Percentiles rank a stretch among this genome's conserved stretches.
phyloP scores from a whole-genome alignment of 805 yeast species.

The Lipomyces orientalis region DNA sequence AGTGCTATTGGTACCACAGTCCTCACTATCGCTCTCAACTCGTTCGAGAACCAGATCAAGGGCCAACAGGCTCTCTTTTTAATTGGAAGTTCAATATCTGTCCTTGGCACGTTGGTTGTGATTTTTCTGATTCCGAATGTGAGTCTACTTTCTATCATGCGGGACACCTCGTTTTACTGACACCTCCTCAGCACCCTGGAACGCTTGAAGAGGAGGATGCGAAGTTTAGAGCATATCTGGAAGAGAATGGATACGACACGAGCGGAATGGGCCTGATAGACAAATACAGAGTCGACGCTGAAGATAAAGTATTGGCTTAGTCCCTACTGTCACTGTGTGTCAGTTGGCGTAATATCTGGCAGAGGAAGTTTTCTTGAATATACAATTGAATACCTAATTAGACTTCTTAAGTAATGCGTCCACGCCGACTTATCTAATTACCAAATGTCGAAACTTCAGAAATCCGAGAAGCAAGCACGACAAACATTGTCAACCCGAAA shows the following conservation, averaged over 20 bases:
- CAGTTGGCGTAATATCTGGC: no score
- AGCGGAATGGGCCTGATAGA: background rate
- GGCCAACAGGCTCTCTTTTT: background rate
- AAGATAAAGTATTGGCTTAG: no score
- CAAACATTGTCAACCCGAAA: no score
- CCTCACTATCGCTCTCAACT: background rate
- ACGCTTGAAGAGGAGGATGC: background rate
- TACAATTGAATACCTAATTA: no score
- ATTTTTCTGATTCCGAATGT: background rate
- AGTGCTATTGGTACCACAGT: background rate
- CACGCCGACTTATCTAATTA: no score
- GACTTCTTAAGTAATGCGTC: no score
- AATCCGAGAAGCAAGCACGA: no score
- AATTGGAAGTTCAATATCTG: background rate
- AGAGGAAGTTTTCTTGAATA: no score
- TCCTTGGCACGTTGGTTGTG: background rate
- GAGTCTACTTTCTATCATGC: background rate
- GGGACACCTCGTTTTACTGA: background rate
- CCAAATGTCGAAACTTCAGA: no score
- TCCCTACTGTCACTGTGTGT: no score
- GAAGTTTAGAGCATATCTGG: background rate
- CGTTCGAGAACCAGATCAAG: background rate
- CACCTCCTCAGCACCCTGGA: background rate
- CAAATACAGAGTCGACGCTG: no score
- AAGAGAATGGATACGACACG: slow-evolving; percentile 1